Evolutionary conservation across 2,329 filamentous ascomycete species (phyloP), one percentile per base, ranked within the genome.

Genomic region (Pyricularia pennisetigena): DNA sequence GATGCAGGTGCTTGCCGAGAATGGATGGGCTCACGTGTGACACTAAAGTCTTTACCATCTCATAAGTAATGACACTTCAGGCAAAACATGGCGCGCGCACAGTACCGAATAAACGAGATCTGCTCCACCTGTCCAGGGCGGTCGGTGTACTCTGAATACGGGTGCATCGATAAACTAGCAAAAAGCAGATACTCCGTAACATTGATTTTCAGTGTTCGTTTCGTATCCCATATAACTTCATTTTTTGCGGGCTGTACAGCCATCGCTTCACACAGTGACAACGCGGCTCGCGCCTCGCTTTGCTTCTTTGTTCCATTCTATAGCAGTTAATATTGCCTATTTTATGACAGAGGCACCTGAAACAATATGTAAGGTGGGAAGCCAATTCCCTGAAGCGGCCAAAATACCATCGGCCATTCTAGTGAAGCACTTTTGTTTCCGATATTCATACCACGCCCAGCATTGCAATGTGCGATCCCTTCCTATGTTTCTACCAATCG

Each of bases 11-110:
- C 79, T 87, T 76, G 84, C 82, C 74, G 76, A 78, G 72, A 86
- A 86, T 73, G 85, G 85, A 30, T 87, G 85, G 85, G 84, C 82
- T 70, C 85, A 87, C 76, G 75, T 86, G 67, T 86, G 66, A 70
- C n/a, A 49, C 41, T n/a, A 49, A 20, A 49, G 6, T n/a, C 20
- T 49, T 2, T 20, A 49, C 5, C 41, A n/a, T n/a, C 6, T 49
- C 41, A 49, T n/a, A 49, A 49, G 7, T n/a, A n/a, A n/a, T n/a
- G 6, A n/a, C 41, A 49, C 41, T 49, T 49, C 6, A 49, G 10
- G 41, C 41, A 49, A 49, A 49, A n/a, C 7, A 49, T n/a, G 4
- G n/a, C 41, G 41, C 41, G 41, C 41, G 41, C 6, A 49, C 16
- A n/a, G 41, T 49, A n/a, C 41, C 41, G 32, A 35, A 35, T 35